These are phyloP conservation scores for Macrophomina tecta DNA, from an alignment of 2,329 filamentous ascomycete species.

Conservation along the genomic window DNA sequence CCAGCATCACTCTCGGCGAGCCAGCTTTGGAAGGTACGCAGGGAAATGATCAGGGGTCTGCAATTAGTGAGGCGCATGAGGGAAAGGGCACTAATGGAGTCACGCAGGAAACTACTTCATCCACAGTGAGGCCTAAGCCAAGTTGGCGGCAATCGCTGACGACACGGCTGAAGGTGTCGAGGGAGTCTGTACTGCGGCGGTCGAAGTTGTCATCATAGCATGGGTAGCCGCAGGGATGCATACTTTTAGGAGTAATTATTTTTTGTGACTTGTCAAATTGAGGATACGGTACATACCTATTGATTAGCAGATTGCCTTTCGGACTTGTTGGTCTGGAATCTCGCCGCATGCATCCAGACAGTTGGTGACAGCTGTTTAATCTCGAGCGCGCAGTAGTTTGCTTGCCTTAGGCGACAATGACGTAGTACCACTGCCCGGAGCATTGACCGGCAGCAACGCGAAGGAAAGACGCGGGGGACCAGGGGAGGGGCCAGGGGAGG, in stretches of 20 bases:
- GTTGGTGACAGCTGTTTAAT: not conserved
- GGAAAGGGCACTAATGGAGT: constrained; percentile 13
- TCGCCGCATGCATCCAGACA: not conserved
- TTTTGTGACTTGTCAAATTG: not conserved
- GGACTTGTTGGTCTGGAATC: not conserved
- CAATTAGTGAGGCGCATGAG: not conserved
- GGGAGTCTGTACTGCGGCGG: constrained; percentile 11
- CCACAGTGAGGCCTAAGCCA: not conserved
- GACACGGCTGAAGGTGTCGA: constrained; percentile 16
- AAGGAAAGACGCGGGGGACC: not conserved
- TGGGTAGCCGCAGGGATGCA: not conserved
- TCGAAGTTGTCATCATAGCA: not conserved
- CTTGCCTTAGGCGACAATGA: not conserved
- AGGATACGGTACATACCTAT: not conserved
- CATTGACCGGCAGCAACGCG: not conserved
- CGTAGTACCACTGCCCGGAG: not conserved
- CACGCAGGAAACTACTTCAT: constrained; percentile 12
- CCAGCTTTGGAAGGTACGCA: constrained; percentile 7
- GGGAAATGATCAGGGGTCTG: not conserved
- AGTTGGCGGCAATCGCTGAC: constrained; percentile 19
- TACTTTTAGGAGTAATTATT: not conserved
- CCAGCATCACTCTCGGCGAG: constrained; percentile 6
- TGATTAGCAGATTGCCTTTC: not conserved
- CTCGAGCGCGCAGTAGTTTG: not conserved
- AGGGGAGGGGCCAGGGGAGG: not conserved